Conservation (phyloP, 257 asterid genomes). For the Cruciata laevipes region DNA sequence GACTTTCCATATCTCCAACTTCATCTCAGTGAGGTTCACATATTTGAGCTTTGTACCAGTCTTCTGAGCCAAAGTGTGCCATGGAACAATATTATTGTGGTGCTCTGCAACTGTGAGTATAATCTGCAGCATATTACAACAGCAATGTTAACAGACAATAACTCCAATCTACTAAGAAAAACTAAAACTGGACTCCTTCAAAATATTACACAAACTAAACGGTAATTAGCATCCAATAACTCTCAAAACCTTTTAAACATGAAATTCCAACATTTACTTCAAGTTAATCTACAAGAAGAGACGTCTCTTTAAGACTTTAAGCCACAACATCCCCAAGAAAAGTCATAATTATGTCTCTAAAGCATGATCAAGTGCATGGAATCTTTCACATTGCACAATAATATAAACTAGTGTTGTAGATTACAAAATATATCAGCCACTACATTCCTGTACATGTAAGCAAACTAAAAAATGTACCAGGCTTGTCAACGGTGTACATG, state of each 20-base stretch:
- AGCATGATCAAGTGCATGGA: background rate
- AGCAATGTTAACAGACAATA: background rate
- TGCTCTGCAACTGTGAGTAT: constrained; percentile 83
- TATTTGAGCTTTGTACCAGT: constrained; percentile 80
- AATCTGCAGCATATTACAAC: constrained; percentile 44
- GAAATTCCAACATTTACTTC: background rate
- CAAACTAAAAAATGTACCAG: no score
- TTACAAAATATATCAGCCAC: background rate
- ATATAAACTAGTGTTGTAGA: background rate
- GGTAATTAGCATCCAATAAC: background rate
- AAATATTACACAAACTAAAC: background rate
- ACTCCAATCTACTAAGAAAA: background rate
- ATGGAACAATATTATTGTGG: constrained; percentile 96
- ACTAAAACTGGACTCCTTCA: background rate
- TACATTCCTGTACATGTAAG: no score
- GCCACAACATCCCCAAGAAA: background rate
- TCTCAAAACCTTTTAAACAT: no score
- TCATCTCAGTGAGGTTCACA: constrained; percentile 62
- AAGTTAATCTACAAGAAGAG: background rate
- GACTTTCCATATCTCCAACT: constrained; percentile 65
- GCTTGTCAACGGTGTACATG: background rate
- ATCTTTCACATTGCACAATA: no score
- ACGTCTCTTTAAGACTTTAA: background rate
- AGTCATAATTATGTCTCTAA: background rate
- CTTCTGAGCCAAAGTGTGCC: constrained; percentile 94